Evolutionary conservation across 2,329 filamentous ascomycete genomes (phyloP).

Genomic region (Hirsutella minnesotensis): DNA sequence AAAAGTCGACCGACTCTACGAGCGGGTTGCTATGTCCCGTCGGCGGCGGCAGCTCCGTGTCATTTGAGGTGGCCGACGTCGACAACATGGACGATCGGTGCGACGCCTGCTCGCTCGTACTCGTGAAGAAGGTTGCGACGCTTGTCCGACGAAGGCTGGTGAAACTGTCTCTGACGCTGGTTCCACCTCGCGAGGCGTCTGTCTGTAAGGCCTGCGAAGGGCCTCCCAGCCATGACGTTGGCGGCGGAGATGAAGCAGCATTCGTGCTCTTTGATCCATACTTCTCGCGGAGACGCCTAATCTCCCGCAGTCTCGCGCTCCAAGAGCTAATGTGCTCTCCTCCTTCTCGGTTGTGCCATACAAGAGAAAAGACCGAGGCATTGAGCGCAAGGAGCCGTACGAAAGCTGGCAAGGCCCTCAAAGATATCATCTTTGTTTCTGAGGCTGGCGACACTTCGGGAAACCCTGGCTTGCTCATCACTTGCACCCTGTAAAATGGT

Average conservation of each 20-base stretch:
- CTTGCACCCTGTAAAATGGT: conserved; percentile 76
- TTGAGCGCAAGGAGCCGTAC: conserved; percentile 85
- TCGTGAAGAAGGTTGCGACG: conserved; percentile 52
- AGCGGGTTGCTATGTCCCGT: conserved; percentile 16
- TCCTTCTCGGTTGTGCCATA: conserved; percentile 70
- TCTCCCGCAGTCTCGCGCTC: conserved; percentile 76
- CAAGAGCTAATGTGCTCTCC: conserved; percentile 82
- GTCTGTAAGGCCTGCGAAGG: conserved; percentile 8
- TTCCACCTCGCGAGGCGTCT: conserved; percentile 9
- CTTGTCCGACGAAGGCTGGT: conserved; percentile 50
- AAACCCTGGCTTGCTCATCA: conserved; percentile 79
- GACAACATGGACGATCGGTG: conserved; percentile 46
- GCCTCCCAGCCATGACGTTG: conserved; percentile 17
- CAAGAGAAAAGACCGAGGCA: conserved; percentile 81
- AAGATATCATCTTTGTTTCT: conserved; percentile 77
- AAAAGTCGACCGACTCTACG: conserved; percentile 26
- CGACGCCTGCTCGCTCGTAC: conserved; percentile 41
- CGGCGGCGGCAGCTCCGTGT: conserved; percentile 34
- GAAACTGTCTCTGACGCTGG: conserved; percentile 44
- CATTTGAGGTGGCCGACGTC: conserved; percentile 40
- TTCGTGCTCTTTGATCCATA: conserved; percentile 33
- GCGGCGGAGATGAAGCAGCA: conserved; percentile 14
- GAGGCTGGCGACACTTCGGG: conserved; percentile 85
- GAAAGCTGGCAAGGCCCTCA: conserved; percentile 71
- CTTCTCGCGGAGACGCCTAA: conserved; percentile 67